Evolutionary conservation across 106 monocot genomes (phyloP), one percentile per base, ranked within the genome.

Genomic region (Dendrobium huoshanense): DNA sequence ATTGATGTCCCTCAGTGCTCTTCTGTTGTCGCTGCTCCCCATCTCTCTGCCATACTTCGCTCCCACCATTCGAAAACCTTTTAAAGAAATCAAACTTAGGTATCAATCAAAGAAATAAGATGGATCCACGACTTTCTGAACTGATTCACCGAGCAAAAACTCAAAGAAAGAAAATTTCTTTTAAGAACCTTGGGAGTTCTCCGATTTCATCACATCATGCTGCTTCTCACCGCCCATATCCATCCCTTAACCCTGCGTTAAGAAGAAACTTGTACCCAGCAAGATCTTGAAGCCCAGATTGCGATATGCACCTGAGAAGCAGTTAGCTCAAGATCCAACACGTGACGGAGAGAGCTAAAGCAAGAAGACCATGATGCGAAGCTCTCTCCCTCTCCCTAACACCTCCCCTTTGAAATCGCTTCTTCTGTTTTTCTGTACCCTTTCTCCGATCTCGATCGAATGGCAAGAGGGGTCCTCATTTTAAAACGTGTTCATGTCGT

Each of bases 1-100:
- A 78, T 67, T 85, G 31, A 97, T 92, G 25, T 97, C 94, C 70
- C 87, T 85, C 86, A 97, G 74, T 0, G 94, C 92, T 81, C 90
- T 82, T 31, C 96, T 92, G n/a, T 44, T 42, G 42, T 31, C 13
- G 20, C 20, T 75, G 77, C 86, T 79, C 77, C 80, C 89, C 72
- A 81, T 82, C 27, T 84, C 89, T 9, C 29, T 43, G n/a, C 74
- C 43, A 22, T 19, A 18, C 19, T 75, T 75, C 74, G 22, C 41
- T 41, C 74, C 74, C 74, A 17, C 74, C 74, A 75, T 75, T 2
- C 16, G 74, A 44, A 44, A 43, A 19, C 74, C 74, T 75, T 43
- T 44, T 4, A 5, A 75, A 43, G 74, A 75, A 44, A 44, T 13
- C 43, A 75, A 43, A 75, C 19, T 74, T n/a, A 44, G 42, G n/a